Evolutionary conservation across 1,139 yeast species (phyloP), one percentile per base, ranked within the genome.

Genomic region (Taphrina pruni): DNA sequence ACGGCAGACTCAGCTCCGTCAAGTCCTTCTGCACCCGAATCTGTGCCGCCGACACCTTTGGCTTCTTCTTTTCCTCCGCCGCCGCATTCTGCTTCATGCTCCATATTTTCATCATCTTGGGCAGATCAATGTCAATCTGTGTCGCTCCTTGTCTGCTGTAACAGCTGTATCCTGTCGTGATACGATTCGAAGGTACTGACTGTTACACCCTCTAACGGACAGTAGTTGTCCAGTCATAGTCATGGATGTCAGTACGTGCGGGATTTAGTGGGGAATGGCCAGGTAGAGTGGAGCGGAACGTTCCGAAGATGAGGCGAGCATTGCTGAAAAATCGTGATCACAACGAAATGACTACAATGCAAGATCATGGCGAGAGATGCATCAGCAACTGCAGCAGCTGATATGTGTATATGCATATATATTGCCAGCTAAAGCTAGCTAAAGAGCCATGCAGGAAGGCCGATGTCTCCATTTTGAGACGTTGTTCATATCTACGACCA

Each of bases 1-100:
- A 77, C 12, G 96, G 95, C 65, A 89, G 79, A 69, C 87, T 87
- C 60, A 90, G 80, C 75, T 88, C 90, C 7, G 88, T 83, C 54
- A 90, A 78, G 76, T 90, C 96, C 73, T 80, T 80, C 71, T 81
- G 84, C 7, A 79, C 80, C 14, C 84, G 79, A 46, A 81, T 77
- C 72, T 80, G 81, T 0, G 84, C 83, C 11, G 82, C 82, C 1
- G 83, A 79, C 50, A 80, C 79, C 72, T 78, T 85, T 81, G 77
- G 85, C 84, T 73, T 84, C 77, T 21, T 75, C 73, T 48, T 73
- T 72, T 41, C 73, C 73, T 45, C 71, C 26, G 67, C 69, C 8
- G 71, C 71, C 9, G 60, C 66, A 39, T 60, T 62, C 54, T 69
- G 67, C 65, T 69, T 69, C 66, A 69, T 58, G 48, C 65, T 57